phyloP scores from a whole-genome alignment of 345 rosid genomes.

The Bretschneidera sinensis region DNA sequence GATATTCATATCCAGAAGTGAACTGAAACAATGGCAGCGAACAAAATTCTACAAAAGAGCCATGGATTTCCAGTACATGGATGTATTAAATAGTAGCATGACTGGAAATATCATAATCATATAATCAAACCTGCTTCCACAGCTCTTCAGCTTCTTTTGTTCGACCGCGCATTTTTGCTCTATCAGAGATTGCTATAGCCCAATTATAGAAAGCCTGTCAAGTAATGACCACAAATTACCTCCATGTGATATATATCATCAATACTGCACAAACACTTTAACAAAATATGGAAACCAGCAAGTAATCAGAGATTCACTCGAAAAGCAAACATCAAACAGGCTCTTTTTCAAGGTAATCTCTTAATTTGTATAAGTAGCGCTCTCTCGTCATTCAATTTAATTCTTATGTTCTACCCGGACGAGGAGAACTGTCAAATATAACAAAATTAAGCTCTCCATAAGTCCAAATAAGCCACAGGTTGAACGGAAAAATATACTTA shows the following conservation, averaged over 20 bases:
- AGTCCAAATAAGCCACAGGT: background rate
- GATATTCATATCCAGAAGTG: too few species aligned
- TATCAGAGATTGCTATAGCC: constrained; percentile 99
- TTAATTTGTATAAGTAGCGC: too few species aligned
- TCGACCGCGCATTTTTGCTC: constrained; percentile 99
- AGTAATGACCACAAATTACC: constrained; percentile 11
- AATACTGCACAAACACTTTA: background rate
- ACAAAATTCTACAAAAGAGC: too few species aligned
- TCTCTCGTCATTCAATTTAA: background rate
- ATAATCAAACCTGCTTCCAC: constrained; percentile 73
- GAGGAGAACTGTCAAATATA: too few species aligned
- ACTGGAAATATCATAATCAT: constrained; percentile 9
- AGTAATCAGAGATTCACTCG: background rate
- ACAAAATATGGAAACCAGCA: background rate
- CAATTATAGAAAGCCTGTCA: constrained; percentile 96
- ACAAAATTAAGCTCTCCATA: too few species aligned
- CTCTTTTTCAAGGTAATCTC: background rate
- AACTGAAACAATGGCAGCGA: too few species aligned
- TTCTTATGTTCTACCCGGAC: too few species aligned
- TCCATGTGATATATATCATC: background rate
- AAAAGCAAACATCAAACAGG: background rate
- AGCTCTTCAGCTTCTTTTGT: constrained; percentile 99
- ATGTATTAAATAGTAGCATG: background rate
- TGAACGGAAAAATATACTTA: background rate
- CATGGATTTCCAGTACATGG: background rate